These are phyloP conservation scores for Fusarium staphyleae DNA, from an alignment of 2,329 filamentous ascomycete species.

Conservation along the genomic window DNA sequence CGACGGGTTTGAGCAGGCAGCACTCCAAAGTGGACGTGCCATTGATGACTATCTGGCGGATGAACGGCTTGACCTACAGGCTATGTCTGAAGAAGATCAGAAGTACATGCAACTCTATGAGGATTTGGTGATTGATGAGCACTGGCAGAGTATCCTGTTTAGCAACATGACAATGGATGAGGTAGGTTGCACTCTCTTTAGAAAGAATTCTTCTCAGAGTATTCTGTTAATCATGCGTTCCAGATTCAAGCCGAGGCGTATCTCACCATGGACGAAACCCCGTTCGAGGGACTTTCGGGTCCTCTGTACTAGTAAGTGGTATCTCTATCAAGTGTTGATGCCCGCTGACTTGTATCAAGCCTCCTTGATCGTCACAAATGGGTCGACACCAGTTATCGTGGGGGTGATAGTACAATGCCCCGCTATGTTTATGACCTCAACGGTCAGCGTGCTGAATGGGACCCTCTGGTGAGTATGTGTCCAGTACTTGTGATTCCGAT, in stretches of 20 bases:
- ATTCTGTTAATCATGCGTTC: background rate
- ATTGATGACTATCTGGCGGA: conserved; percentile 34
- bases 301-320: conserved; percentile 35
- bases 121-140: conserved; percentile 40
- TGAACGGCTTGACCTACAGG: conserved; percentile 12
- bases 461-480: conserved; percentile 30
- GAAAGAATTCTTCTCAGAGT: background rate
- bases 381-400: conserved; percentile 4
- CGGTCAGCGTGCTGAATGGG: conserved; percentile 35
- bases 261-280: conserved; percentile 29
- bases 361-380: conserved; percentile 23
- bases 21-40: conserved; percentile 9
- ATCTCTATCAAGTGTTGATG: background rate
- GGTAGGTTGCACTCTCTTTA: conserved; percentile 15
- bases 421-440: conserved; percentile 32
- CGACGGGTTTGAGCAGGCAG: conserved; percentile 24
- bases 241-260: conserved; percentile 38
- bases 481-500: background rate
- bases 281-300: conserved; percentile 25
- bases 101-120: conserved; percentile 35
- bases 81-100: conserved; percentile 21
- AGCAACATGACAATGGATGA: conserved; percentile 45
- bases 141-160: conserved; percentile 44
- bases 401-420: background rate
- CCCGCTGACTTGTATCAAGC: conserved; percentile 10